Evolutionary conservation across 2,329 filamentous ascomycete genomes (phyloP), one percentile per base, ranked within the genome.

Genomic region (Colletotrichum scovillei): DNA sequence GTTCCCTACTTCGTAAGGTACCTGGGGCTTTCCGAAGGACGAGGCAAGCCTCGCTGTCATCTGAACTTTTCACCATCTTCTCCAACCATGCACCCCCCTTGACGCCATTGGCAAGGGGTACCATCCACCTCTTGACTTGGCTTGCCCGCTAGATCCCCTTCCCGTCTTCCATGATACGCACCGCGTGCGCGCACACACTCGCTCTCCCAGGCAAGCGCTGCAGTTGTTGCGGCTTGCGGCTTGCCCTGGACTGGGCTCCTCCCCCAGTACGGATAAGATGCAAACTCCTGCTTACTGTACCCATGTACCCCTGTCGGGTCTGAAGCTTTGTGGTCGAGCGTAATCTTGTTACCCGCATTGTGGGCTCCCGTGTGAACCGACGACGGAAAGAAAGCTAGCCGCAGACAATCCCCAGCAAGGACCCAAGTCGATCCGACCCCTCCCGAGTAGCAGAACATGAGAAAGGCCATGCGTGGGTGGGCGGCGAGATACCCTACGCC

Each of bases 361-460:
- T 67, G 75, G 64, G 38, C 67, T 65, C 56, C 68, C 74, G 68
- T 69, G 63, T 69, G 58, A 72, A 63, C 75, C 68, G 75, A 65
- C 72, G 64, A 74, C 75, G 75, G 75, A 75, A 75, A 60, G 72
- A 68, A 62, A 65, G 63, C 72, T 59, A 73, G 74, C 75, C 73
- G 73, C 73, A 74, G 57, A 75, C 65, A 67, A n/a, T 67, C 63
- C 73, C 73, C 68, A 63, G 67, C 69, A 72, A 72, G 69, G 68
- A 72, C 68, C 68, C 67, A 68, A 63, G 72, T 49, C 67, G 63
- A 72, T 74, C 71, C 67, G 71, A 66, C 60, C 56, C 67, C 67
- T 71, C 56, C 67, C 62, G 63, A 59, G 68, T 72, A 53, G 53
- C 62, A 63, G 63, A 68, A 42, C 49, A 56, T 59, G 56, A 66